A percentile compares a stretch with the other conserved stretches of the same genome.
Conservation (phyloP, 164 flowering plant genomes). For the Vitis amurensis region DNA sequence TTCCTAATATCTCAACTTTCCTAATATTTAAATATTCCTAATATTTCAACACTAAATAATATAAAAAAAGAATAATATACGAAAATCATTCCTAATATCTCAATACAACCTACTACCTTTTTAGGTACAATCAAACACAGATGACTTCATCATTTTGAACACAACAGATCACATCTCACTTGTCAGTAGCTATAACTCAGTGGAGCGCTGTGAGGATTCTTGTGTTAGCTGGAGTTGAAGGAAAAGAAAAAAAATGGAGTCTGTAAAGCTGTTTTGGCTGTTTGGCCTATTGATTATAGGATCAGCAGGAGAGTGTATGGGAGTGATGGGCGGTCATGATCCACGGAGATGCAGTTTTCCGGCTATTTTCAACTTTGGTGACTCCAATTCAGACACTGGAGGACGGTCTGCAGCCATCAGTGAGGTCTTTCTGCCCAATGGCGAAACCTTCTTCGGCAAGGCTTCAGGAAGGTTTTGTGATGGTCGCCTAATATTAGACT, state of each 20-base stretch:
- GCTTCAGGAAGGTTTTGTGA: constrained; percentile 45
- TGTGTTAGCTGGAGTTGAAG: too few species aligned
- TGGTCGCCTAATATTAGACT: constrained; percentile 51
- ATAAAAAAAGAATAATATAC: too few species aligned
- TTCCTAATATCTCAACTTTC: too few species aligned
- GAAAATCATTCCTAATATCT: too few species aligned
- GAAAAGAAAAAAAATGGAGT: background rate
- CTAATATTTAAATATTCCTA: too few species aligned
- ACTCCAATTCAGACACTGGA: constrained; percentile 60
- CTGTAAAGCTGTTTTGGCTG: background rate
- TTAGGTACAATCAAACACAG: too few species aligned
- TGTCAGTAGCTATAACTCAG: too few species aligned
- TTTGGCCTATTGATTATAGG: background rate
- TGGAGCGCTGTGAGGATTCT: too few species aligned
- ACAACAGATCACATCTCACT: too few species aligned
- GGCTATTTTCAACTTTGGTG: constrained; percentile 46
- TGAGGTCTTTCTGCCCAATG: constrained; percentile 30
- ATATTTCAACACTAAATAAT: too few species aligned
- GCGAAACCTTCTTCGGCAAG: constrained; percentile 33
- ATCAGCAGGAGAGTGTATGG: background rate
- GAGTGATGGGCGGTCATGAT: background rate
- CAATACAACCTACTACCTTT: too few species aligned
- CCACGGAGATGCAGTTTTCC: constrained; percentile 28
- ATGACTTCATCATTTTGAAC: too few species aligned
- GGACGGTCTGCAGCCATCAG: constrained; percentile 33